phyloP scores from a whole-genome alignment of 768 basidiomycete species.

The Xerocomellus dryophilus region DNA sequence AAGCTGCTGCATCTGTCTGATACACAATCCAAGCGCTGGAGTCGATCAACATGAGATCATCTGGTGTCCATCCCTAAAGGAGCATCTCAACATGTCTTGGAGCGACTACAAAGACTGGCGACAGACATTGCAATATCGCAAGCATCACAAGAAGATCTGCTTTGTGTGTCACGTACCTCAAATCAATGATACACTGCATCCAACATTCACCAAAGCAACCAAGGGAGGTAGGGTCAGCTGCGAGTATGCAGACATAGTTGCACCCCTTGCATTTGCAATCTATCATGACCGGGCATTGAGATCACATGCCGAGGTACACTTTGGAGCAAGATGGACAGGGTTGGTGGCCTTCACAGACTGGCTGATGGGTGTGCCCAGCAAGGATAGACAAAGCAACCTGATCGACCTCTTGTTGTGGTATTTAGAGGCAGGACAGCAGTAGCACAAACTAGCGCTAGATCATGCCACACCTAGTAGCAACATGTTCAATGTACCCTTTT shows the following conservation, averaged over 20 bases:
- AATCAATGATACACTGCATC: background rate
- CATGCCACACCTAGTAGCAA: too few species aligned
- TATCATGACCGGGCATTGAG: background rate
- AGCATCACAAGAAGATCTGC: constrained; percentile 8
- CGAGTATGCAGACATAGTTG: background rate
- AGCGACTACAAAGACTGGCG: background rate
- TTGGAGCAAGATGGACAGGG: background rate
- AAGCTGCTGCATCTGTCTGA: background rate
- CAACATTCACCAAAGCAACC: background rate
- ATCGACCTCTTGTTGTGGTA: background rate
- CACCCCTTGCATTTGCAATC: background rate
- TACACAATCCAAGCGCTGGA: fast-evolving
- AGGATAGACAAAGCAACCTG: background rate
- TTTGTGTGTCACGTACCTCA: constrained; percentile 9
- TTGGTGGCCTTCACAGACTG: background rate
- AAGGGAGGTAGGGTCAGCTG: background rate
- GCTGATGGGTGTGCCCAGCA: background rate
- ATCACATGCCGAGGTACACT: background rate
- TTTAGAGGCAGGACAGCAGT: background rate
- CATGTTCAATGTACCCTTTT: too few species aligned
- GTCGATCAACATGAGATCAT: background rate
- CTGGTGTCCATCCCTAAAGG: background rate
- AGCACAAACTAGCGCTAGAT: too few species aligned
- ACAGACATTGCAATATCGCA: background rate
- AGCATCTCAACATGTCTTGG: background rate